Base-by-base conservation (phyloP, 768 basidiomycete species). In the Serendipita sp. region DNA sequence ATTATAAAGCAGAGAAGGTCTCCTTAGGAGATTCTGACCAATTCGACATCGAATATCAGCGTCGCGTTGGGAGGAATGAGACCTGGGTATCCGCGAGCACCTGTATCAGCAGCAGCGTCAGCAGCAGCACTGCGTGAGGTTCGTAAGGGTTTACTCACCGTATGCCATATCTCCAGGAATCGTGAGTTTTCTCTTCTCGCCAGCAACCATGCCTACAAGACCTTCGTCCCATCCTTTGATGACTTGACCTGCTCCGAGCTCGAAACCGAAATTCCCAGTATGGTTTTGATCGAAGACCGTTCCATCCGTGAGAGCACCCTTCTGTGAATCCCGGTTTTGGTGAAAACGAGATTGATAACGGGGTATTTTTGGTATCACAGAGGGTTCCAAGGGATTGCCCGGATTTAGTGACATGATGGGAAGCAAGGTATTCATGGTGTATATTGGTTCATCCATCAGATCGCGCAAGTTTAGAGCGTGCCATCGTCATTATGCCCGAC, bases 181-280 rank as follows among this genome's bases (percentile, higher is more conserved):
- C 28, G 86, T 93, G 66, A 97, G 80, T 3, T 79, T 89, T 48
- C 93, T 86, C 78, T 90, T 92, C 77, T 96, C 93, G 66, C 81
- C 77, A 45, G 90, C 72, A 72, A 93, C 95, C 85, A 95, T 92
- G 64, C 70, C 88, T 45, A 80, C 65, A 58, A 92, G 82, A 69
- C 89, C 90, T 46, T 88, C 75, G 68, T 92, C 89, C 89, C 89
- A 92, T n/a, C 89, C 89, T 68, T 79, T 78, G 72, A 92, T 92
- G 63, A 92, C 89, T 70, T 90, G 88, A 8, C 86, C 86, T 46
- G 78, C 74, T 60, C 89, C 89, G 34, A 92, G 86, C 45, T 81
- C 92, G 71, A 96, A 78, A 56, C 85, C 80, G 5, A 97, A 78
- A 1, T 93, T 91, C 8, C n/a, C n/a, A 8, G 8, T 8, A 18